These are phyloP conservation scores for Oryza glumipatula DNA, from an alignment of 176 grass and related monocot genomes.

Conservation along the genomic window DNA sequence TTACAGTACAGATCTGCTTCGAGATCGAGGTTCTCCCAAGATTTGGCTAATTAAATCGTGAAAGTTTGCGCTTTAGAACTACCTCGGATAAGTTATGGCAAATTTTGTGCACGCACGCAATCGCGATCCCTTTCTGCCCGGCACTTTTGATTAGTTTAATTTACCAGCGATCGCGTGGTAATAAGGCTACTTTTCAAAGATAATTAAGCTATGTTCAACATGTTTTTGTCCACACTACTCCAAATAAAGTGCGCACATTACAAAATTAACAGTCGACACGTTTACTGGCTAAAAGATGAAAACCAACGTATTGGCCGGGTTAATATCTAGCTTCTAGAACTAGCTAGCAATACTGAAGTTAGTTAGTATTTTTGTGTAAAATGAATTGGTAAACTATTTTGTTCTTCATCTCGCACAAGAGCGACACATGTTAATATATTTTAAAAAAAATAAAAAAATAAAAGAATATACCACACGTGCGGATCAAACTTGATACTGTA, in stretches of 20 bases:
- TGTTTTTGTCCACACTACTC: not conserved
- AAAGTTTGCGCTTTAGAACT: slow-evolving; percentile 27
- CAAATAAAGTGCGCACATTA: slow-evolving; percentile 3
- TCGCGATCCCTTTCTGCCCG: not conserved
- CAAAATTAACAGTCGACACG: not conserved
- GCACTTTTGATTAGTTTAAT: not conserved
- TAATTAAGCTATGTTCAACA: not conserved
- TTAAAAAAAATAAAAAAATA: not conserved
- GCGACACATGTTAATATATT: not conserved
- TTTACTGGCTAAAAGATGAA: not conserved
- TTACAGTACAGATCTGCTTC: not conserved
- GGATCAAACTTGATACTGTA: no score
- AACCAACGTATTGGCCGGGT: not conserved
- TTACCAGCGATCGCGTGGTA: not conserved
- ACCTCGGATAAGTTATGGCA: not conserved
- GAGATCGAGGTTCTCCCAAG: not conserved
- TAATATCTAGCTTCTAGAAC: not conserved
- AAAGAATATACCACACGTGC: no score
- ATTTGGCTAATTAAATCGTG: not conserved
- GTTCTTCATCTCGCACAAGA: not conserved
- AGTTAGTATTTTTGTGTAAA: not conserved
- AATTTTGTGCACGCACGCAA: not conserved
- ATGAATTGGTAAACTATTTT: not conserved
- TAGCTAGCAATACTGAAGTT: not conserved
- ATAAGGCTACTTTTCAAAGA: not conserved